These are phyloP conservation scores for Acorus calamus DNA, from an alignment of 106 monocot genomes.

Conservation along the genomic window DNA sequence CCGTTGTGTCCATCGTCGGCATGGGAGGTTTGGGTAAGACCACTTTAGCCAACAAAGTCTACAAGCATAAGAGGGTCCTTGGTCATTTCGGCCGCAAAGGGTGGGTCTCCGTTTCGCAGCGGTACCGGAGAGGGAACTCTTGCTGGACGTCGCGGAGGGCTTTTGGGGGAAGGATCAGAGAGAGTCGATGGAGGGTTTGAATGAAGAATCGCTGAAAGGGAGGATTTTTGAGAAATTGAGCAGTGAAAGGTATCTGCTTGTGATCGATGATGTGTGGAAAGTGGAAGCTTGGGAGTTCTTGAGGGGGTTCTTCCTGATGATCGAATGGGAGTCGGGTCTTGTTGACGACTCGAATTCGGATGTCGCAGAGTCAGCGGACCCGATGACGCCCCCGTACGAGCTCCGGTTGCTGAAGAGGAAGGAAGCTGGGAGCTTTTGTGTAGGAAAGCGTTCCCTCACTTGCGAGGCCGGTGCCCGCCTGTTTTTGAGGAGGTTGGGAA, in stretches of 20 bases:
- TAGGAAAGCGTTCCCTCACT: slow-evolving; percentile 12
- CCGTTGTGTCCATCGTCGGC: slow-evolving; percentile 10
- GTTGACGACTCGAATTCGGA: slow-evolving; percentile 11
- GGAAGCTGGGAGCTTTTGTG: slow-evolving; percentile 11
- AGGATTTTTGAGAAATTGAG: slow-evolving; percentile 1
- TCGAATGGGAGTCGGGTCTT: slow-evolving; percentile 15
- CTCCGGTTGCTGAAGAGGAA: neutral
- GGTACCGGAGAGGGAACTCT: neutral
- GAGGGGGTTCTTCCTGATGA: slow-evolving; percentile 8
- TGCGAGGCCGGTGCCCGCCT: neutral
- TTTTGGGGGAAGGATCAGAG: neutral
- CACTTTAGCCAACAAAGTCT: slow-evolving; percentile 12
- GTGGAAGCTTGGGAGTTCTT: slow-evolving; percentile 6
- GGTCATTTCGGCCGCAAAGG: too few species aligned
- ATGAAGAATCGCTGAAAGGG: neutral
- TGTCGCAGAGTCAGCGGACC: slow-evolving; percentile 3
- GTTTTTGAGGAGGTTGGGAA: slow-evolving; percentile 2
- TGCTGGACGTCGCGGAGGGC: neutral
- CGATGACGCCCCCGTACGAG: neutral
- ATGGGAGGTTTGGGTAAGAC: slow-evolving; percentile 29
- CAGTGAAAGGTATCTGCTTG: slow-evolving; percentile 10
- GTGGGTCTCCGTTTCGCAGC: neutral
- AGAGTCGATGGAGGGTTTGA: neutral
- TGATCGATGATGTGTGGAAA: slow-evolving; percentile 21
- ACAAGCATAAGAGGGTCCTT: neutral